Evolutionary conservation across 1,284 basidiomycete genomes (phyloP).

Genomic region (Tylopilus sp.): DNA sequence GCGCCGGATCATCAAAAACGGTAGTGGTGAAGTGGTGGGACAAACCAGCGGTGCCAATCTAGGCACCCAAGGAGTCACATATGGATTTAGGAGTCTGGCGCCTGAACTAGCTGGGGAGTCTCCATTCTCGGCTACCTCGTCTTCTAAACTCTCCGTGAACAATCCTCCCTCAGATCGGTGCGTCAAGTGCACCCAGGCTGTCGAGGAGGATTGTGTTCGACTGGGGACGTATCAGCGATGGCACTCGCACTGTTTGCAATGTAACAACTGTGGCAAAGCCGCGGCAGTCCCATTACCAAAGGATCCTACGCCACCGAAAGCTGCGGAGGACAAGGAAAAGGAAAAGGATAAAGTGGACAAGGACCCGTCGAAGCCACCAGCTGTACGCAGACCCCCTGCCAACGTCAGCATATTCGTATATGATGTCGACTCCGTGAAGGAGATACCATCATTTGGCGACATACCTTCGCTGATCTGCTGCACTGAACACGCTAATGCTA

Average conservation of each 20-base stretch:
- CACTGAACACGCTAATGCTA: slow-evolving; percentile 67
- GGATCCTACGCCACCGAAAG: slow-evolving; percentile 44
- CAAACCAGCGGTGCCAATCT: slow-evolving; percentile 50
- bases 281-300: slow-evolving; percentile 64
- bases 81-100: slow-evolving; percentile 86
- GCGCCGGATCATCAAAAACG: slow-evolving; percentile 63
- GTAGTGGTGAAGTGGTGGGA: slow-evolving; percentile 59
- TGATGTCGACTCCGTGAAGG: slow-evolving; percentile 63
- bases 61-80: slow-evolving; percentile 79
- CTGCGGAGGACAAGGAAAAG: slow-evolving; percentile 44
- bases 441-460: slow-evolving; percentile 65
- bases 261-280: slow-evolving; percentile 74
- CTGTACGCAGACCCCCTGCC: slow-evolving; percentile 70
- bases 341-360: slow-evolving; percentile 41
- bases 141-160: slow-evolving; percentile 51
- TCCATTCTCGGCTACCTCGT: slow-evolving; percentile 56
- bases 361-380: slow-evolving; percentile 58
- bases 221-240: slow-evolving; percentile 93
- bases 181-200: slow-evolving; percentile 82
- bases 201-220: slow-evolving; percentile 96
- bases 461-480: slow-evolving; percentile 75
- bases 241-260: slow-evolving; percentile 93
- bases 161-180: slow-evolving; percentile 88
- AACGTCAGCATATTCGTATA: slow-evolving; percentile 77
- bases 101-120: slow-evolving; percentile 87